Evolutionary conservation across 192 early-diverging fungal species (phyloP), one percentile per base, ranked within the genome.

Genomic region (Entomortierella lignicola): DNA sequence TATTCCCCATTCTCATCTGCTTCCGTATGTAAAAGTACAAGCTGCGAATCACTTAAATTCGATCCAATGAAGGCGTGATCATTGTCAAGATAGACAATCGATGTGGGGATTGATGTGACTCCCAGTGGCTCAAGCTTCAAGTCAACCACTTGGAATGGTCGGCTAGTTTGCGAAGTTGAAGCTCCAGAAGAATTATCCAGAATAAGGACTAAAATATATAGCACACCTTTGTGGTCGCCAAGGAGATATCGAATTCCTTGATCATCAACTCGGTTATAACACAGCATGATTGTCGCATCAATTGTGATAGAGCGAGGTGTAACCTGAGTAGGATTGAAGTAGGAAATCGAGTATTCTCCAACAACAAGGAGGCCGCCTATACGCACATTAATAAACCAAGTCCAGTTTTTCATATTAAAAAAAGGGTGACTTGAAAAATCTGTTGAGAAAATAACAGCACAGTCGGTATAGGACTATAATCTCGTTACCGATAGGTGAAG

Each of bases 61-160:
- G 95, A 97, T 4, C 98, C 97, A 61, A 98, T 67, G 73, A 88
- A 99, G 8, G 93, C 83, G 62, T 85, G 85, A 30, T 90, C 91
- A 21, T 87, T 81, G 47, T 84, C 87, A 21, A 98, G 72, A 52
- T 92, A 92, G 13, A 89, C 75, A 30, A 99, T 77, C 2, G 86
- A 82, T 2, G 91, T 82, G 12, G 88, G 83, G n/a, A 84, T 82
- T 5, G 90, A 82, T 4, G 77, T 84, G 48, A 83, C 48, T 30
- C 84, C 86, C 17, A 88, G 67, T 0, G 81, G 70, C 66, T 89
- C 81, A 26, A 87, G 42, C 47, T 84, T 74, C 21, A 87, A 27
- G 10, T 82, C 81, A 18, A 37, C 37, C 12, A 84, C 74, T 44
- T 58, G 61, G 18, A 68, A 31, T 30, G 29, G 11, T 8, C 25